phyloP scores from a whole-genome alignment of 495 filamentous ascomycete species.

The Xylaria acuta region DNA sequence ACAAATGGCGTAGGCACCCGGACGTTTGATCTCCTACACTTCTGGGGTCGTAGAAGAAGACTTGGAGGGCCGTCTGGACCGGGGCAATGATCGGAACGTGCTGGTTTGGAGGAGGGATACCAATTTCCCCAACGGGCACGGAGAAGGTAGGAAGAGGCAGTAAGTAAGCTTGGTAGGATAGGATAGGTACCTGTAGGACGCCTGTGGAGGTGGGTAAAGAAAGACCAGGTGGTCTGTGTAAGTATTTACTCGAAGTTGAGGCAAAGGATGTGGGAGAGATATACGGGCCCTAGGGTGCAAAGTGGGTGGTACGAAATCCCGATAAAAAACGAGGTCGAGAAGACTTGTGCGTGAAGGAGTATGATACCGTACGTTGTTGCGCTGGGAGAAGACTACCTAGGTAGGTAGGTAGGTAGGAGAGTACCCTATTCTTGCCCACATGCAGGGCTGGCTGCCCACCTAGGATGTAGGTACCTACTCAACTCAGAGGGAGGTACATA shows the following conservation, averaged over 20 bases:
- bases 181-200: neutral
- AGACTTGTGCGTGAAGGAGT: slow-evolving; percentile 16
- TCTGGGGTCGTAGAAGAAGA: neutral
- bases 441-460: neutral
- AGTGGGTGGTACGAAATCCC: slow-evolving; percentile 12
- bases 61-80: neutral
- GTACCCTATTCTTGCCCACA: slow-evolving; percentile 11
- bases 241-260: neutral
- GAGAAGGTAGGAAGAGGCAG: slow-evolving; percentile 9
- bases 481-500: neutral
- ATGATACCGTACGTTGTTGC: slow-evolving; percentile 4
- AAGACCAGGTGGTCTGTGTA: neutral
- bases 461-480: neutral
- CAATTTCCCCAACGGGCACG: slow-evolving; percentile 23
- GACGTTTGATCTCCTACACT: neutral
- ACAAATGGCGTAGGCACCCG: neutral
- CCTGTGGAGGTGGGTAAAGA: slow-evolving; percentile 3
- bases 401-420: neutral
- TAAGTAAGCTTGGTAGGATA: neutral
- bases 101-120: slow-evolving; percentile 5
- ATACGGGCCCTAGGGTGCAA: slow-evolving; percentile 16
- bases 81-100: slow-evolving; percentile 20
- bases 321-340: slow-evolving; percentile 12
- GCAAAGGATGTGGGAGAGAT: slow-evolving; percentile 24
- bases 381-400: neutral